Conservation (phyloP, 73 alveolate genomes). For the Uronychia binucleata region DNA sequence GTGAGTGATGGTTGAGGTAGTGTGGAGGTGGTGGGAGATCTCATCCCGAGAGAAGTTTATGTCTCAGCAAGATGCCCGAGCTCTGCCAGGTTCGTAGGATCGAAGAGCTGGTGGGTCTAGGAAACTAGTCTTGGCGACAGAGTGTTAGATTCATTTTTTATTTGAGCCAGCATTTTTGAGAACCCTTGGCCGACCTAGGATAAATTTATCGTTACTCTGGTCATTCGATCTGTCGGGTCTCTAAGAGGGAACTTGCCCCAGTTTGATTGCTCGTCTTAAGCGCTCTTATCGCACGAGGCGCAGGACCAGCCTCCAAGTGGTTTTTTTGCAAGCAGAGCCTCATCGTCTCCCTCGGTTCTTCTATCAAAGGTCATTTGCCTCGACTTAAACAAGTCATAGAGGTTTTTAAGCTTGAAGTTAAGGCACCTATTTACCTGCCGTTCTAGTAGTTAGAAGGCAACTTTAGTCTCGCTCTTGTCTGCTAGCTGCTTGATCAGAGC, state of each 20-base stretch:
- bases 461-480: neutral
- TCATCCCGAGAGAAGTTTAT: neutral
- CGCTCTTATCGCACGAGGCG: neutral
- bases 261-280: neutral
- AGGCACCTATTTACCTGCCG: neutral
- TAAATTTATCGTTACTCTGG: neutral
- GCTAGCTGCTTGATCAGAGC: neutral
- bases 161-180: neutral
- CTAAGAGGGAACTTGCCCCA: neutral
- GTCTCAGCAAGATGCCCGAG: neutral
- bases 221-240: neutral
- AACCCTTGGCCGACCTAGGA: neutral
- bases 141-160: neutral
- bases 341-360: neutral
- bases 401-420: neutral
- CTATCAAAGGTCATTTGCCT: neutral
- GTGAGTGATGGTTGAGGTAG: too few relatives aligned
- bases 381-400: neutral
- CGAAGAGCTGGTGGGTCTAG: neutral
- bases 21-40: constrained; percentile 1
- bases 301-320: neutral
- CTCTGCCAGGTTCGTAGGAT: neutral
- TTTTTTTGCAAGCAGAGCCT: neutral
- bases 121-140: neutral
- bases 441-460: neutral